Base-by-base conservation (phyloP, 2,329 filamentous ascomycete species). In the Hypoxylon sp. region DNA sequence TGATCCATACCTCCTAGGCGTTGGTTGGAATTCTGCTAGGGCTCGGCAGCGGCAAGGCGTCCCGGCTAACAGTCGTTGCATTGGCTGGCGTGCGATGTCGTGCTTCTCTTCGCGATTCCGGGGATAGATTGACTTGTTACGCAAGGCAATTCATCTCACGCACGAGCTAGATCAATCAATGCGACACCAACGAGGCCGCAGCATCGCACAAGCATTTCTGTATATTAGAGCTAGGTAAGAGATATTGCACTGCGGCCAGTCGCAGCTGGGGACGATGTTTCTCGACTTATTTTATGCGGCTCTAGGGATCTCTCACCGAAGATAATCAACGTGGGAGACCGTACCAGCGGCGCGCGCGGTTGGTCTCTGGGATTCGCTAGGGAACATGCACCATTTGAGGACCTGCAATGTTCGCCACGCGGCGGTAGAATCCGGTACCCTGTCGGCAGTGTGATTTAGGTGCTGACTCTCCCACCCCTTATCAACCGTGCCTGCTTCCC, bases 11-110 rank as follows among this genome's bases (percentile, higher is more conserved):
- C n/a, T n/a, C n/a, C n/a, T n/a, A n/a, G n/a, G n/a, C n/a, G n/a
- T n/a, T n/a, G n/a, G n/a, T 48, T 42, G 59, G 30, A 45, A 46
- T 48, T 38, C 33, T 54, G 14, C 24, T 12, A 32, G 36, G 38
- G 42, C 50, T 62, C n/a, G 58, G 58, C 42, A 38, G 26, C 65
- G 65, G 65, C 46, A 62, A 60, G 26, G 52, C 51, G 54, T 56
- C 26, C 58, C 59, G 62, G 12, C 38, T 38, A 49, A 42, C 22
- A 22, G 24, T 14, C 6, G n/a, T 18, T 11, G 54, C 55, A 45
- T 32, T 32, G 46, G 24, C 16, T 45, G 44, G 7, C 22, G 40
- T 46, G 50, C 55, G 51, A 64, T 66, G 65, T 61, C 59, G 58
- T 68, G 62, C 65, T 66, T 57, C 20, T 57, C 30, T 33, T 40